A percentile compares a stretch with the other conserved stretches of the same genome.
Evolutionary conservation across 306 rosid species (phyloP).

Genomic region (Bauhinia variegata): DNA sequence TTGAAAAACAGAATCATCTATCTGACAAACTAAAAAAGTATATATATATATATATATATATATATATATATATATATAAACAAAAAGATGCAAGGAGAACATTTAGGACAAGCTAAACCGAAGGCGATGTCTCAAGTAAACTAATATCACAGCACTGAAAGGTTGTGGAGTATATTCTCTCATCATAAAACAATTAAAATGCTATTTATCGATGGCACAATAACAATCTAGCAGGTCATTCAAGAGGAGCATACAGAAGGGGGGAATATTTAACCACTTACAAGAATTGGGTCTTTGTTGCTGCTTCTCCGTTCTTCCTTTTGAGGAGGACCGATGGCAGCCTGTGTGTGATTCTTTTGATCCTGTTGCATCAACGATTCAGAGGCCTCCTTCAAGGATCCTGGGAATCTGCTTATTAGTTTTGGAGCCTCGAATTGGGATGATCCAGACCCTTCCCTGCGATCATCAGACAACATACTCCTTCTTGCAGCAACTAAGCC

Average conservation of each 20-base stretch:
- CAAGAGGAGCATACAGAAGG: neutral
- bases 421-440: constrained; percentile 76
- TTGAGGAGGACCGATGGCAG: constrained; percentile 45
- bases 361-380: constrained; percentile 59
- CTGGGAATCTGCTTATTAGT: constrained; percentile 79
- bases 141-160: neutral
- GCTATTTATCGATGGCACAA: neutral
- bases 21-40: neutral
- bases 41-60: neutral
- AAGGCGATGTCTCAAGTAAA: constrained; percentile 5
- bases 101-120: constrained; percentile 29
- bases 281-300: constrained; percentile 77
- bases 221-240: neutral
- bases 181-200: neutral
- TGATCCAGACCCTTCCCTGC: constrained; percentile 75
- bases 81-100: constrained; percentile 6
- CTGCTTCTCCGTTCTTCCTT: constrained; percentile 68
- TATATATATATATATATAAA: neutral
- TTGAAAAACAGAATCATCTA: constrained; percentile 6
- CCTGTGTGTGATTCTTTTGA: constrained; percentile 65
- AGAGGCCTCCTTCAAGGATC: constrained; percentile 88
- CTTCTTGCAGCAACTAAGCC: constrained; percentile 92
- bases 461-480: constrained; percentile 84
- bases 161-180: neutral
- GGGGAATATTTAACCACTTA: constrained; percentile 50